Evolutionary conservation across 2,329 filamentous ascomycete species (phyloP).

Genomic region (Coniochaeta prunicola): DNA sequence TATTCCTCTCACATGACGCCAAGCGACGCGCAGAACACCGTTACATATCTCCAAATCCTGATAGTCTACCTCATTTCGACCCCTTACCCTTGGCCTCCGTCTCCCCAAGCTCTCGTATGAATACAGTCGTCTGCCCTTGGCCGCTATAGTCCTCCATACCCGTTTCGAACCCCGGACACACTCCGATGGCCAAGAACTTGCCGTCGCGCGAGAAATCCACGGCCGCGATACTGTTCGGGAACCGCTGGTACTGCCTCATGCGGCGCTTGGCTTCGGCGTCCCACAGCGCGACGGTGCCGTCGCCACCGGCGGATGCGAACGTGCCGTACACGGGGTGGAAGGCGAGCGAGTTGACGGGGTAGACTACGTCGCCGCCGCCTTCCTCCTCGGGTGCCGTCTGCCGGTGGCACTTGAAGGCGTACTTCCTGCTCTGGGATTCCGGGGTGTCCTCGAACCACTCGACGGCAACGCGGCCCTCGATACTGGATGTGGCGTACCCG

Average conservation of each 20-base stretch:
- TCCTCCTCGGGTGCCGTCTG: conserved; percentile 58
- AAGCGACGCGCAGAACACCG: neutral
- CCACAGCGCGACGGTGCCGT: conserved; percentile 89
- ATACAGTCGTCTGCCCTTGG: conserved; percentile 67
- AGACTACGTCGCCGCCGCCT: conserved; percentile 71
- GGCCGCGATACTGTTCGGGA: conserved; percentile 69
- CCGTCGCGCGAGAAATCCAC: conserved; percentile 73
- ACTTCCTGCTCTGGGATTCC: conserved; percentile 86
- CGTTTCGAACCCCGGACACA: conserved; percentile 83
- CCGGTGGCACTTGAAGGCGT: conserved; percentile 97
- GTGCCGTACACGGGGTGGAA: conserved; percentile 81
- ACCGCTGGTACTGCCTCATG: conserved; percentile 83
- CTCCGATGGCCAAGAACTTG: conserved; percentile 68
- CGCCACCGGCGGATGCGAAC: conserved; percentile 83
- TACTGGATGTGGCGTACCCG: conserved; percentile 85
- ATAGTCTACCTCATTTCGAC: conserved; percentile 43
- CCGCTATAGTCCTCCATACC: conserved; percentile 72
- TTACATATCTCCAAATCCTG: neutral
- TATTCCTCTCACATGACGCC: neutral
- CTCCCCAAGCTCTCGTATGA: conserved; percentile 77
- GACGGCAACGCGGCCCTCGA: conserved; percentile 91
- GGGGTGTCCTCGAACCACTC: conserved; percentile 93
- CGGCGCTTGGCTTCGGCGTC: conserved; percentile 85
- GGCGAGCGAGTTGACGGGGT: conserved; percentile 81
- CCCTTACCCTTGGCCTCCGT: conserved; percentile 84